phyloP scores from a whole-genome alignment of 805 yeast genomes.

The Ogataea salicorniae region DNA sequence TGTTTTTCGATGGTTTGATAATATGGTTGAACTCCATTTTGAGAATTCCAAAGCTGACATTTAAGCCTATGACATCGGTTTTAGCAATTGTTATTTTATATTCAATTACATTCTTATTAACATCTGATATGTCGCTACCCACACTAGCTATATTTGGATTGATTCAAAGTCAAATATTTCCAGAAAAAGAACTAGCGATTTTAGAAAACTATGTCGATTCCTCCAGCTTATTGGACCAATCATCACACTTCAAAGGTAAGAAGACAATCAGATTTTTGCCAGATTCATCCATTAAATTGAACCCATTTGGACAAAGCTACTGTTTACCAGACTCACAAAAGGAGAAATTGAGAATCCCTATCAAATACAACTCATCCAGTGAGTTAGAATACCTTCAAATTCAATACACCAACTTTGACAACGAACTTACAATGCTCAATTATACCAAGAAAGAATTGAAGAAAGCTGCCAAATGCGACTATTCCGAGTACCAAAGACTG shows the following conservation, averaged over 20 bases:
- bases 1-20: conserved; percentile 65
- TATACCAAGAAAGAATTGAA: conserved; percentile 55
- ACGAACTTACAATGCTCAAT: conserved; percentile 41
- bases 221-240: conserved; percentile 37
- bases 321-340: conserved; percentile 46
- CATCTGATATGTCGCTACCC: conserved; percentile 47
- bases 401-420: conserved; percentile 52
- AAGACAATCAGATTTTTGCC: conserved; percentile 86
- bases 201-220: conserved; percentile 32
- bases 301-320: conserved; percentile 62
- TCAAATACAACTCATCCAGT: conserved; percentile 74
- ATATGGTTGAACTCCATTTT: conserved; percentile 68
- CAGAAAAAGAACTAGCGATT: conserved; percentile 29
- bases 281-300: conserved; percentile 79
- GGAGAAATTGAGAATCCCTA: conserved; percentile 49
- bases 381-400: conserved; percentile 66
- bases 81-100: conserved; percentile 43
- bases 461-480: conserved; percentile 26
- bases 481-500: conserved; percentile 15
- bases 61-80: conserved; percentile 51
- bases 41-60: conserved; percentile 68
- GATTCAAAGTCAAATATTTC: conserved; percentile 15
- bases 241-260: conserved; percentile 75
- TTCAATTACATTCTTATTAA: conserved; percentile 48
- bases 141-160: conserved; percentile 25